phyloP scores from a whole-genome alignment of 805 yeast genomes.

The Lipomyces spencermartinsiae region DNA sequence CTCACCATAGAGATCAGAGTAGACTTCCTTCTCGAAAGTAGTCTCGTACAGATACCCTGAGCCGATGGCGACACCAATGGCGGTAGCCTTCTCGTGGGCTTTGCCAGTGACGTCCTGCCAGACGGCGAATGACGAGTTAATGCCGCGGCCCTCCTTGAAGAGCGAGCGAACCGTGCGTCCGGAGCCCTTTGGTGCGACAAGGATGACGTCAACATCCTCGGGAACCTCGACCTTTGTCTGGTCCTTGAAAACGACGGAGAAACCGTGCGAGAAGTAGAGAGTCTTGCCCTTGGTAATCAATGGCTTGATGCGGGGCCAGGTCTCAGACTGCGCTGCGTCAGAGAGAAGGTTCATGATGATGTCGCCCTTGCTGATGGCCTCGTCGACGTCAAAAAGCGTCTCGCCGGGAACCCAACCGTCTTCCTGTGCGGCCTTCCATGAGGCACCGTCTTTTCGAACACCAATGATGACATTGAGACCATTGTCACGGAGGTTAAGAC shows the following conservation, averaged over 20 bases:
- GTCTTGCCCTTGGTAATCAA: slow-evolving; percentile 96
- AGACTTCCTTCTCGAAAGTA: slow-evolving; percentile 98
- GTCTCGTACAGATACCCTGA: slow-evolving; percentile 99
- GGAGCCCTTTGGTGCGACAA: slow-evolving; percentile 99
- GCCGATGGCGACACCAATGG: slow-evolving; percentile 98
- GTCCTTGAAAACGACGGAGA: slow-evolving; percentile 98
- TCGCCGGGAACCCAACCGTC: slow-evolving; percentile 99
- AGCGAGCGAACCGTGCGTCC: slow-evolving; percentile 99
- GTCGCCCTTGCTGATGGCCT: slow-evolving; percentile 92
- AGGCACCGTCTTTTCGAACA: slow-evolving; percentile 98
- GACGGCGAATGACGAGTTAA: slow-evolving; percentile 99
- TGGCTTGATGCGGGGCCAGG: slow-evolving; percentile 89
- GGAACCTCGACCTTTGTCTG: slow-evolving; percentile 97
- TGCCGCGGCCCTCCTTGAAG: slow-evolving; percentile 99
- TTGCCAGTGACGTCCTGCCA: slow-evolving; percentile 99
- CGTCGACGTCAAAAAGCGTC: slow-evolving; percentile 92
- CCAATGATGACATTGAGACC: slow-evolving; percentile 97
- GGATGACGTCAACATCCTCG: slow-evolving; percentile 90
- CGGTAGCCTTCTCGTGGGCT: slow-evolving; percentile 99
- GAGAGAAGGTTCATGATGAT: slow-evolving; percentile 96
- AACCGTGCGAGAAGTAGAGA: slow-evolving; percentile 98
- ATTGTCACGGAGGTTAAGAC: slow-evolving; percentile 98
- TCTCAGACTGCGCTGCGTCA: slow-evolving; percentile 99
- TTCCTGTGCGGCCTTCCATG: slow-evolving; percentile 99
- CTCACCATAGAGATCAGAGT: slow-evolving; percentile 99